Conservation (phyloP, 164 flowering plant species). For the Hamamelis virginiana region DNA sequence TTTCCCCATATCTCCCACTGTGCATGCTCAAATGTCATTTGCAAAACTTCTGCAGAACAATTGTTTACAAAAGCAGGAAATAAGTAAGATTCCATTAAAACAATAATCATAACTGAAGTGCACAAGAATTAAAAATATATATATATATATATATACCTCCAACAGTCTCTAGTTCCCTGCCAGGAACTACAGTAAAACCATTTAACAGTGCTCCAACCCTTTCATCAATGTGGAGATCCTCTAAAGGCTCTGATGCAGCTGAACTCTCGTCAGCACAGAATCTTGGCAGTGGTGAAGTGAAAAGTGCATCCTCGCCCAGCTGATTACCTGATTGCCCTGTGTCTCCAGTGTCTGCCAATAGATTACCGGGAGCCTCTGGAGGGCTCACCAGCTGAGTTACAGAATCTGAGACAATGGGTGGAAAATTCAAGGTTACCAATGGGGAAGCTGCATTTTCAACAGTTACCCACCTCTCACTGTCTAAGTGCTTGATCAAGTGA, state of each 20-base stretch:
- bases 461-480: conserved; percentile 87
- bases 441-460: conserved; percentile 98
- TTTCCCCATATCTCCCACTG: conserved; percentile 49
- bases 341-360: conserved; percentile 66
- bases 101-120: neutral
- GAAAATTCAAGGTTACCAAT: conserved; percentile 48
- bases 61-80: conserved; percentile 8
- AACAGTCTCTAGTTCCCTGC: conserved; percentile 73
- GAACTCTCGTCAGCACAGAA: conserved; percentile 20
- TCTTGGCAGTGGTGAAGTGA: conserved; percentile 13
- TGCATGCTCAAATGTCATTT: conserved; percentile 47
- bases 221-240: conserved; percentile 72
- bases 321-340: conserved; percentile 23
- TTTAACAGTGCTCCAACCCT: conserved; percentile 70
- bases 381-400: conserved; percentile 80
- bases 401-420: conserved; percentile 63
- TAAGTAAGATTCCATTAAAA: neutral
- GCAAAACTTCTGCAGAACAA: conserved; percentile 69
- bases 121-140: neutral
- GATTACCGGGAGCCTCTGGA: conserved; percentile 96
- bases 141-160: conserved; percentile 50
- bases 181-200: conserved; percentile 62
- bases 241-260: conserved; percentile 31
- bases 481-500: conserved; percentile 84
- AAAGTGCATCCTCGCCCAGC: conserved; percentile 27